Conservation (phyloP, 2,329 filamentous ascomycete genomes). For the Thermothelomyces thermophilus region DNA sequence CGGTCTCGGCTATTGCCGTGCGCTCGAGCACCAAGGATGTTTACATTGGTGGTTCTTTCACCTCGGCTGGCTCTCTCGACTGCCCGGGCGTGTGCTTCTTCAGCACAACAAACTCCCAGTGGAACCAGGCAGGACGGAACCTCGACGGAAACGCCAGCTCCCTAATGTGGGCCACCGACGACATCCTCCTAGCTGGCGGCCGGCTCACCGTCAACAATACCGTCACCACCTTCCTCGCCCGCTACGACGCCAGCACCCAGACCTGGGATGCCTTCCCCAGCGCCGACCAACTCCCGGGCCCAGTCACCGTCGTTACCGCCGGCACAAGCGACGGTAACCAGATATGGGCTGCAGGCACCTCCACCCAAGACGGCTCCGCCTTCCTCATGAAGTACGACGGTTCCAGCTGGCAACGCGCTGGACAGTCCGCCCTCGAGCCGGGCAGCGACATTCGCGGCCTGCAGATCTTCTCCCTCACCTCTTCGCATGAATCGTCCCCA, state of each 20-base stretch:
- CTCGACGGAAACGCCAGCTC: constrained; percentile 63
- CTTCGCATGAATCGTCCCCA: constrained; percentile 57
- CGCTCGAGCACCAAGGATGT: constrained; percentile 66
- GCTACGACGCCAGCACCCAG: constrained; percentile 62
- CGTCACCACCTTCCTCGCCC: constrained; percentile 56
- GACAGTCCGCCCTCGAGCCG: constrained; percentile 50
- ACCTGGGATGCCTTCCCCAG: constrained; percentile 60
- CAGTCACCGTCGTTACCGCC: constrained; percentile 67
- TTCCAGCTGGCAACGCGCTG: constrained; percentile 60
- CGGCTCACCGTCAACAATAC: constrained; percentile 64
- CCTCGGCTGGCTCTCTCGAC: constrained; percentile 72
- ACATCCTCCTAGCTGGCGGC: constrained; percentile 69
- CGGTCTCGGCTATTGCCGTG: constrained; percentile 69
- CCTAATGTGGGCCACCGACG: constrained; percentile 70
- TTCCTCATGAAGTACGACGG: constrained; percentile 83
- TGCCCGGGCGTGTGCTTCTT: constrained; percentile 81
- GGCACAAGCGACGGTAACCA: constrained; percentile 66
- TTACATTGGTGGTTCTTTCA: constrained; percentile 81
- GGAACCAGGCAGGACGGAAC: constrained; percentile 70
- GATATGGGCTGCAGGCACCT: constrained; percentile 76
- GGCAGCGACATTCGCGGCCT: constrained; percentile 69
- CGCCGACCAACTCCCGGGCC: constrained; percentile 65
- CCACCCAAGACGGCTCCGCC: constrained; percentile 56
- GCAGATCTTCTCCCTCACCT: constrained; percentile 68
- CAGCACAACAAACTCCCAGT: constrained; percentile 62